phyloP scores from a whole-genome alignment of 169 alveolate species.

The Plasmodium fragile region DNA sequence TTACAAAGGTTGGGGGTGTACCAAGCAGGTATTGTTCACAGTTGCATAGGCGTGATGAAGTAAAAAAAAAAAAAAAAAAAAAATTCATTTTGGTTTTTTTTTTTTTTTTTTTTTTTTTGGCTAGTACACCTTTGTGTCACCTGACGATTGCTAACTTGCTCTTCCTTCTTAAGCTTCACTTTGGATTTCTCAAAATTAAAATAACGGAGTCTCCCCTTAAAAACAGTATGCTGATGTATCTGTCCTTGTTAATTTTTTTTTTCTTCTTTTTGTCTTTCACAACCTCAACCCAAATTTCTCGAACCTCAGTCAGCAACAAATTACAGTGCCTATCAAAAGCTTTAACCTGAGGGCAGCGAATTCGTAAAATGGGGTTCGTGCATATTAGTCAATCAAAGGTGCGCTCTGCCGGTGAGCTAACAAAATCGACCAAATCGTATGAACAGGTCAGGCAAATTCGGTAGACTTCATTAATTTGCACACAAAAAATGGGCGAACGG shows the following conservation, averaged over 20 bases:
- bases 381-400: background rate
- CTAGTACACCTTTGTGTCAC: background rate
- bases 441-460: background rate
- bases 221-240: slow-evolving; percentile 96
- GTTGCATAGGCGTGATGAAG: background rate
- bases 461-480: background rate
- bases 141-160: background rate
- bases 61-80: background rate
- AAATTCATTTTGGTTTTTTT: background rate
- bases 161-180: slow-evolving; percentile 79
- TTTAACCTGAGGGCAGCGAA: slow-evolving; percentile 81
- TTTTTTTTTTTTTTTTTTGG: slow-evolving; percentile 18
- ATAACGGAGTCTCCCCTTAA: slow-evolving; percentile 98
- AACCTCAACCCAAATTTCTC: slow-evolving; percentile 98
- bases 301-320: slow-evolving; percentile 96
- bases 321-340: slow-evolving; percentile 99
- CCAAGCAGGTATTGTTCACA: background rate
- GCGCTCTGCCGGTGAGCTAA: background rate
- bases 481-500: background rate
- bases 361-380: background rate
- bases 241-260: slow-evolving; percentile 93
- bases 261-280: slow-evolving; percentile 92
- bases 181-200: slow-evolving; percentile 96
- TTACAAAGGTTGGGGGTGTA: background rate
- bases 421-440: background rate